Percentiles rank a stretch among this genome's conserved stretches.
phyloP scores from a whole-genome alignment of 257 asterid genomes.

The Pogostemon cablin region DNA sequence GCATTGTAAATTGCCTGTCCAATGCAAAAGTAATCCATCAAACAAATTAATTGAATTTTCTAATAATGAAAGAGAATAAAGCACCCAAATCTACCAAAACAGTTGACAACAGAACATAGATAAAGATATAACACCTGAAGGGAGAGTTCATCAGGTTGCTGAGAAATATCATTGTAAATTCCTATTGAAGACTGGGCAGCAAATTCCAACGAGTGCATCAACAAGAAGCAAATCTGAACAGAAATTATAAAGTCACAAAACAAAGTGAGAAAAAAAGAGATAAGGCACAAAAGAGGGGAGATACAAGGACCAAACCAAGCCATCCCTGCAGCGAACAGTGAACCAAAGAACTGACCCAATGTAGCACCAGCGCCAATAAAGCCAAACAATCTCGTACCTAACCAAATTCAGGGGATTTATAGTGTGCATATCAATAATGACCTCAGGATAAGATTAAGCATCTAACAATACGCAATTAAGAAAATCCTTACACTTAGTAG shows the following conservation, averaged over 20 bases:
- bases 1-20: neutral
- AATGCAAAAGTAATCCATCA: neutral
- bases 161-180: slow-evolving; percentile 59
- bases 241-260: slow-evolving; percentile 32
- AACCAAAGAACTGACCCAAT: slow-evolving; percentile 91
- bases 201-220: slow-evolving; percentile 87
- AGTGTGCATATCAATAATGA: slow-evolving; percentile 32
- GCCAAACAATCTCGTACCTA: slow-evolving; percentile 99
- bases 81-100: neutral
- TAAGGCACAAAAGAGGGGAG: slow-evolving; percentile 36
- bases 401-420: slow-evolving; percentile 65
- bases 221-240: slow-evolving; percentile 84
- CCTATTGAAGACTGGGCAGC: slow-evolving; percentile 88
- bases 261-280: slow-evolving; percentile 3
- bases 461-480: slow-evolving; percentile 51
- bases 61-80: neutral
- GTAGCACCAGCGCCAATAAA: slow-evolving; percentile 99
- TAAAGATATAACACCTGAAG: slow-evolving; percentile 56
- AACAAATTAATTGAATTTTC: neutral
- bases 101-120: neutral
- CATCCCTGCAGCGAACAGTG: slow-evolving; percentile 84
- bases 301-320: slow-evolving; percentile 98
- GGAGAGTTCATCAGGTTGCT: slow-evolving; percentile 67
- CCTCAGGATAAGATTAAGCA: slow-evolving; percentile 20
- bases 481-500: slow-evolving; percentile 76